Evolutionary conservation across 768 basidiomycete species (phyloP), one percentile per base, ranked within the genome.

Genomic region (Tulasnella sp.): DNA sequence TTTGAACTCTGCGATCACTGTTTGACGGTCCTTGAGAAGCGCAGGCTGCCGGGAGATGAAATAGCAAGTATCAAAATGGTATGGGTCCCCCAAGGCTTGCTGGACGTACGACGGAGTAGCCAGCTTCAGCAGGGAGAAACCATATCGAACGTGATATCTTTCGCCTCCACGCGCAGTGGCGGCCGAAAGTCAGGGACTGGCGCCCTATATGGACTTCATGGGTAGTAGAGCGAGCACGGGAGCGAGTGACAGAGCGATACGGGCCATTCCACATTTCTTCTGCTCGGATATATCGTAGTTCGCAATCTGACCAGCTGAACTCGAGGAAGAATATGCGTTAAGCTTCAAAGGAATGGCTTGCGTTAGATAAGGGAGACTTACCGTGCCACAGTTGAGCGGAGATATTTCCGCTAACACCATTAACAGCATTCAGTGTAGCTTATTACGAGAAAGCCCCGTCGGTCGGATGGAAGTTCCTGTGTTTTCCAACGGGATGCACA

Each of bases 141-240:
- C 72, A 34, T 40, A 74, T 5, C 72, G 18, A 34, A 34, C 72
- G 18, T 40, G 42, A 24, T 74, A 21, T 16, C 27, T 3, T 7
- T 71, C 71, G 7, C 86, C 86, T 1, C 87, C 86, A 39, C 86
- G 83, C 6, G 88, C 87, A n/a, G 85, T 76, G 40, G 88, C 86
- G 36, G 87, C 86, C 21, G 88, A 88, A 16, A 88, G 1, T 83
- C 88, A 71, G 87, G 88, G 14, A 88, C 87, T 18, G 87, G 86
- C n/a, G n/a, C n/a, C n/a, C 87, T 87, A 68, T 56, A 40, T n/a
- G 21, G 4, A 71, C 0, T n/a, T n/a, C 71, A 71, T 9, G 16
- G 14, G 14, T 6, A 21, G 16, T 14, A 71, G 71, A 19, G 27
- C 2, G 6, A 18, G 18, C 27, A 4, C 39, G 3, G 4, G 6